phyloP scores from a whole-genome alignment of 345 rosid genomes.

The Populus ilicifolia region DNA sequence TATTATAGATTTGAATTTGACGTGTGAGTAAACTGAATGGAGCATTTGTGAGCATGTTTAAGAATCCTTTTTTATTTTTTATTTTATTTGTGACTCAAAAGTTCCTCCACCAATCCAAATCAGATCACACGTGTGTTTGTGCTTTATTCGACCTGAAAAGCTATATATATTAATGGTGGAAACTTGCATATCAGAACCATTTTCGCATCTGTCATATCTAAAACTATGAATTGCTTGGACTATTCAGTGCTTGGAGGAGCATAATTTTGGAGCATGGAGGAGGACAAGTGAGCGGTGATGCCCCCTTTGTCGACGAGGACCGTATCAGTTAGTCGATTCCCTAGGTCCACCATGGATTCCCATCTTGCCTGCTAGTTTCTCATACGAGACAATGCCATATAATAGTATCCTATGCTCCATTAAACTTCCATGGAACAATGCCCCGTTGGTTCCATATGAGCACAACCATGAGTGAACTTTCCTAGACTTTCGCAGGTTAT shows the following conservation, averaged over 20 bases:
- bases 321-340: neutral
- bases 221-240: neutral
- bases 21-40: too few relatives aligned
- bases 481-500: conserved; percentile 2
- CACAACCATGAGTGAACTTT: conserved; percentile 16
- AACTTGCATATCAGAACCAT: neutral
- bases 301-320: conserved; percentile 4
- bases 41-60: too few relatives aligned
- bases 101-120: neutral
- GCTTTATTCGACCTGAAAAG: neutral
- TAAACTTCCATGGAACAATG: neutral
- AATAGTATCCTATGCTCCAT: neutral
- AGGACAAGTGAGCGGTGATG: conserved; percentile 12
- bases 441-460: conserved; percentile 19
- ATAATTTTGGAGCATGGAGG: neutral
- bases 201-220: neutral
- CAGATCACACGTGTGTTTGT: neutral
- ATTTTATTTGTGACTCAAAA: too few relatives aligned
- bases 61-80: too few relatives aligned
- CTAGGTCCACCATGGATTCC: conserved; percentile 20
- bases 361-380: conserved; percentile 12
- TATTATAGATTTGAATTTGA: neutral
- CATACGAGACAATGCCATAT: neutral
- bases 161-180: neutral
- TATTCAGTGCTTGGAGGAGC: conserved; percentile 11